phyloP scores from a whole-genome alignment of 2,329 filamentous ascomycete genomes.

The Tolypocladium tropicale region DNA sequence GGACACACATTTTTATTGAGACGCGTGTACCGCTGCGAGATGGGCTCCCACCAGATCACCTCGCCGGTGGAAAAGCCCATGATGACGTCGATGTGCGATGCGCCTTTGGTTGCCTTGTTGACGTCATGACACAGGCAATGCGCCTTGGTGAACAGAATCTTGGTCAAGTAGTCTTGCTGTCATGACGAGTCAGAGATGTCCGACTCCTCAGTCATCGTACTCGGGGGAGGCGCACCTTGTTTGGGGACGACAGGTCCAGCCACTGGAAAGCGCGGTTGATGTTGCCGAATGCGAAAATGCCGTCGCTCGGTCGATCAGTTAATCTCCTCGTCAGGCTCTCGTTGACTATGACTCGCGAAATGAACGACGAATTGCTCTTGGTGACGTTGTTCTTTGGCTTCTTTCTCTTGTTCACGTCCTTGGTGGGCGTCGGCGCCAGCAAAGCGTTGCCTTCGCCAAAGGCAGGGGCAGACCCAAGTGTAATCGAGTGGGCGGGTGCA shows the following conservation, averaged over 20 bases:
- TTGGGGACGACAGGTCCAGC: conserved; percentile 74
- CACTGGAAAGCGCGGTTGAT: conserved; percentile 94
- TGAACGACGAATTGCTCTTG: conserved; percentile 97
- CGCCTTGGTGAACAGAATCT: conserved; percentile 93
- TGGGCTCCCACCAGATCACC: conserved; percentile 97
- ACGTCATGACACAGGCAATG: conserved; percentile 93
- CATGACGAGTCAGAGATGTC: conserved; percentile 12
- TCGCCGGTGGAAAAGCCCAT: conserved; percentile 96
- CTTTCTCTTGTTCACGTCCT: conserved; percentile 68
- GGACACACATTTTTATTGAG: conserved; percentile 80
- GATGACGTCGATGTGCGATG: conserved; percentile 76
- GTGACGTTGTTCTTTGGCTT: conserved; percentile 98
- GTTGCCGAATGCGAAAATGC: conserved; percentile 86
- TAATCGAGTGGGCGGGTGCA: conserved; percentile 28
- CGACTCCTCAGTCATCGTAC: background rate
- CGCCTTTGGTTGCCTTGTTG: conserved; percentile 70
- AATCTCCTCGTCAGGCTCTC: conserved; percentile 71
- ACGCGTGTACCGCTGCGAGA: conserved; percentile 89
- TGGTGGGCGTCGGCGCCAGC: conserved; percentile 50
- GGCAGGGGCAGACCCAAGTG: conserved; percentile 44
- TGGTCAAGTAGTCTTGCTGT: conserved; percentile 81
- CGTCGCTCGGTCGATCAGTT: conserved; percentile 66
- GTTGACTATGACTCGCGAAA: conserved; percentile 89
- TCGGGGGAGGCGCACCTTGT: conserved; percentile 41
- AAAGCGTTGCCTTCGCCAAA: conserved; percentile 83